These are phyloP conservation scores for Tetrapyrgos nigripes DNA, from an alignment of 1,284 basidiomycete genomes.

Conservation along the genomic window DNA sequence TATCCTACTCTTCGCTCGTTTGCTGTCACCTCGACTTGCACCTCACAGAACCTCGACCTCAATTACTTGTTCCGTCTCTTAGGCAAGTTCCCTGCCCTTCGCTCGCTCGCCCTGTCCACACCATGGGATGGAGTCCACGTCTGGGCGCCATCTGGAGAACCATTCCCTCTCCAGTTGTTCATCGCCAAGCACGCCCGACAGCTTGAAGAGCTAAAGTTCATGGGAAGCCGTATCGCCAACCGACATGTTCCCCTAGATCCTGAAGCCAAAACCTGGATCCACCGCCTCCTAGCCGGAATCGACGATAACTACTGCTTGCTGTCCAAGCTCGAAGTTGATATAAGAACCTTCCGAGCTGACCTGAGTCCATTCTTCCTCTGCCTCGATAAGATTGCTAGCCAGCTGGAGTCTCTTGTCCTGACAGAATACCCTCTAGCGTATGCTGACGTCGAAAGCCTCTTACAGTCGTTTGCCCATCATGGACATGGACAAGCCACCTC, in stretches of 20 bases:
- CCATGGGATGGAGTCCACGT: slow-evolving; percentile 50
- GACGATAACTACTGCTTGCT: not conserved
- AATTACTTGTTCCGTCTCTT: slow-evolving; percentile 41
- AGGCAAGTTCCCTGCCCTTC: slow-evolving; percentile 42
- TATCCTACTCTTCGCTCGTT: slow-evolving; percentile 40
- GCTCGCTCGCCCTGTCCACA: slow-evolving; percentile 42
- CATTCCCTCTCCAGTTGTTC: slow-evolving; percentile 35
- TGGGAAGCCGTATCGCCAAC: slow-evolving; percentile 34
- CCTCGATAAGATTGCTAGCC: slow-evolving; percentile 33
- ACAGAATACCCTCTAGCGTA: slow-evolving; percentile 37
- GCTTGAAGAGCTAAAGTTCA: slow-evolving; percentile 39
- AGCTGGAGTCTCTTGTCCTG: slow-evolving; percentile 38
- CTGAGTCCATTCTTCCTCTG: slow-evolving; percentile 34
- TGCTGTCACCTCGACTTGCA: slow-evolving; percentile 38
- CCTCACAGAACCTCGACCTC: slow-evolving; percentile 44
- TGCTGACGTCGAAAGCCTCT: slow-evolving; percentile 34
- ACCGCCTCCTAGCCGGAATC: slow-evolving; percentile 35
- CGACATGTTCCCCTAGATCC: slow-evolving; percentile 26
- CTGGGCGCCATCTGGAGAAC: slow-evolving; percentile 22
- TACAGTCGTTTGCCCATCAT: slow-evolving; percentile 22
- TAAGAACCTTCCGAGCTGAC: slow-evolving; percentile 28
- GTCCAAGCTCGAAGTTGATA: slow-evolving; percentile 10
- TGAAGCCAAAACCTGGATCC: slow-evolving; percentile 44
- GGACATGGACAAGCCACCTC: slow-evolving; percentile 8
- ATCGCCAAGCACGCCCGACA: slow-evolving; percentile 37